Conservation (phyloP, 1,284 basidiomycete species). For the Hemileia vastatrix region DNA sequence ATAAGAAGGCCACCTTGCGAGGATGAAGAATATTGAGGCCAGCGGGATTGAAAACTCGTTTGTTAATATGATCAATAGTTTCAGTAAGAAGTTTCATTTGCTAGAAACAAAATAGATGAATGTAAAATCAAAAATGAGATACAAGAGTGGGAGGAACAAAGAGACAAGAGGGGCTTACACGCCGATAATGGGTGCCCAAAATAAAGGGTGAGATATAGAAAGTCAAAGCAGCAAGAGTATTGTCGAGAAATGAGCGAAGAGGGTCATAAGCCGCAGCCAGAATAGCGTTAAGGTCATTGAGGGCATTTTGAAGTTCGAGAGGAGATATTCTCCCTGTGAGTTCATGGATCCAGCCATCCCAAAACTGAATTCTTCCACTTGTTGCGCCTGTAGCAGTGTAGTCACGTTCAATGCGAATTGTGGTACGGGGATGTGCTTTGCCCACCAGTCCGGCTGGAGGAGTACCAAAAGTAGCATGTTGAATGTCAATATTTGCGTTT, state of each 20-base stretch:
- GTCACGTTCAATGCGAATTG: slow-evolving; percentile 47
- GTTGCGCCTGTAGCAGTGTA: slow-evolving; percentile 36
- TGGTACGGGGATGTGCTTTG: slow-evolving; percentile 27
- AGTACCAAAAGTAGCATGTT: too few relatives aligned
- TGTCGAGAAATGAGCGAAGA: slow-evolving; percentile 57
- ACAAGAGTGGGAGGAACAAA: neutral
- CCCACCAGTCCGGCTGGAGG: slow-evolving; percentile 5
- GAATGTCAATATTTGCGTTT: too few relatives aligned
- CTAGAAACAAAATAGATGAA: slow-evolving; percentile 46
- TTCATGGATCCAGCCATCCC: slow-evolving; percentile 46
- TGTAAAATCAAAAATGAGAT: neutral
- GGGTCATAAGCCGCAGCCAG: slow-evolving; percentile 67
- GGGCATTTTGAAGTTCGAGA: slow-evolving; percentile 70
- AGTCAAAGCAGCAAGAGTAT: slow-evolving; percentile 59
- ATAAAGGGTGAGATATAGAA: slow-evolving; percentile 62
- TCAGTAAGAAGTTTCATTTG: slow-evolving; percentile 61
- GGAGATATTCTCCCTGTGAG: slow-evolving; percentile 53
- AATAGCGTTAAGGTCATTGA: slow-evolving; percentile 69
- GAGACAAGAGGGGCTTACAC: slow-evolving; percentile 49
- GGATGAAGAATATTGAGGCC: slow-evolving; percentile 76
- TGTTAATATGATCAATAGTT: slow-evolving; percentile 59
- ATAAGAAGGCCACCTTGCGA: slow-evolving; percentile 65
- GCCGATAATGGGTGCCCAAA: slow-evolving; percentile 60
- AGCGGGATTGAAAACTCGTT: slow-evolving; percentile 60
- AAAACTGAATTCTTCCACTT: slow-evolving; percentile 47